Base-by-base conservation (phyloP, 768 basidiomycete species). In the Boletus coccyginus region DNA sequence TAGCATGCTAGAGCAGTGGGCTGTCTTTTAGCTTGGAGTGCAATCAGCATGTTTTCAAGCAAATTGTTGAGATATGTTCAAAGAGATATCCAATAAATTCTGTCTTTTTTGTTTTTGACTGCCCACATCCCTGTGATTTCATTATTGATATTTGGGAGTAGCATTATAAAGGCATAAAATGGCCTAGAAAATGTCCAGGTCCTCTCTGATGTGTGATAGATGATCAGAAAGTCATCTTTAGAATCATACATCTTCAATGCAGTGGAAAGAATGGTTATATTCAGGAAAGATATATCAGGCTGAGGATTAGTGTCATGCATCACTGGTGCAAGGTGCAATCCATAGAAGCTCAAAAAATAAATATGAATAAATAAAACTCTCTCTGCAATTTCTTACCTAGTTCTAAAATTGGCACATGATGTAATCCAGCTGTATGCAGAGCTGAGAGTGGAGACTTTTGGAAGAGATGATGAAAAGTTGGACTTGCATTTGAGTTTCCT, bases 1-100 rank as follows among this genome's bases (percentile, higher is more conserved):
- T 51, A 56, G 31, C 31, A 51, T n/a, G 1, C 1, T 3, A 57
- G 21, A 42, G 50, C 51, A 7, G 24, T 24, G 4, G 51, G 56
- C 2, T 3, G 10, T 24, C 11, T 0, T 32, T 33, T 44, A 14
- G 16, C 1, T 17, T 44, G 0, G 0, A 48, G 5, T n/a, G 1
- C 3, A 5, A 6, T 42, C 13, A 57, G n/a, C 5, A 50, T 47
- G 19, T 41, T 48, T 33, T 39, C 3, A 7, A 53, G 29, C 14
- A 53, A 7, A 2, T 24, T 5, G 13, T 53, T 57, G 3, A 53
- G 40, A 17, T 57, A 53, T 31, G 36, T 12, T 16, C 46, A 0
- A 3, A 57, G 19, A 7, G 41, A 53, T 21, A 11, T 49, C 56
- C 56, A 57, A 33, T 57, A 57, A 13, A n/a, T 19, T 17, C 29